Conservation (phyloP, 2,329 filamentous ascomycete genomes). For the Albophoma yamanashiensis region DNA sequence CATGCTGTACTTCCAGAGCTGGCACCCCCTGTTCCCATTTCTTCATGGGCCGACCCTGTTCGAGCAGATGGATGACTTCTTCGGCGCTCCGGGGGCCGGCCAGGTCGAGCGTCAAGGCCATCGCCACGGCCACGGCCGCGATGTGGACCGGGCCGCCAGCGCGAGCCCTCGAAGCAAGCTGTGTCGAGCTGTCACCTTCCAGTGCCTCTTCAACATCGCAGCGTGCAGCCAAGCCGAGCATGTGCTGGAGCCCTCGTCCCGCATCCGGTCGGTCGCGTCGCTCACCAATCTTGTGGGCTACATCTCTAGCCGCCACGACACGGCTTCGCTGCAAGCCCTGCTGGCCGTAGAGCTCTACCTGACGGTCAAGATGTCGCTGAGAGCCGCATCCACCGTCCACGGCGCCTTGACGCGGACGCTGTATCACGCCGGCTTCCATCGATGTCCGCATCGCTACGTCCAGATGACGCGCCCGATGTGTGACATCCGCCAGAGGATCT, state of each 20-base stretch:
- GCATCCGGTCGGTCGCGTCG: constrained; percentile 24
- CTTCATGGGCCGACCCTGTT: constrained; percentile 38
- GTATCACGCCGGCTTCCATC: constrained; percentile 37
- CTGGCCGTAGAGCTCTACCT: constrained; percentile 37
- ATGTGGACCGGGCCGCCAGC: not conserved
- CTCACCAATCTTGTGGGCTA: constrained; percentile 25
- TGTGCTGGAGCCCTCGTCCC: constrained; percentile 12
- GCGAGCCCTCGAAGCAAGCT: constrained; percentile 26
- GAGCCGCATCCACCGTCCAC: constrained; percentile 35
- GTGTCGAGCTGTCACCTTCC: constrained; percentile 28
- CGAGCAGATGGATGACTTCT: constrained; percentile 19
- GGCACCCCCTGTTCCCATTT: constrained; percentile 42
- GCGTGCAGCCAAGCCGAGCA: constrained; percentile 11
- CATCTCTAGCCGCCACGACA: constrained; percentile 29
- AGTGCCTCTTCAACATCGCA: constrained; percentile 40
- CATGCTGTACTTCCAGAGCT: constrained; percentile 37
- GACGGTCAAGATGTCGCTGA: constrained; percentile 33
- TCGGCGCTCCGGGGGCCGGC: not conserved
- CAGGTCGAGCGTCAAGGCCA: not conserved
- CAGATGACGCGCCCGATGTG: constrained; percentile 23
- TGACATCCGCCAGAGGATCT: constrained; percentile 26
- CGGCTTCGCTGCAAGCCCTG: constrained; percentile 35
- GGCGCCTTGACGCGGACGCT: constrained; percentile 34
- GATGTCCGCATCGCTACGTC: constrained; percentile 38
- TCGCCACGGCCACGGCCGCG: not conserved